Conservation (phyloP, 2,329 filamentous ascomycete species). For the Coleophoma crateriformis region DNA sequence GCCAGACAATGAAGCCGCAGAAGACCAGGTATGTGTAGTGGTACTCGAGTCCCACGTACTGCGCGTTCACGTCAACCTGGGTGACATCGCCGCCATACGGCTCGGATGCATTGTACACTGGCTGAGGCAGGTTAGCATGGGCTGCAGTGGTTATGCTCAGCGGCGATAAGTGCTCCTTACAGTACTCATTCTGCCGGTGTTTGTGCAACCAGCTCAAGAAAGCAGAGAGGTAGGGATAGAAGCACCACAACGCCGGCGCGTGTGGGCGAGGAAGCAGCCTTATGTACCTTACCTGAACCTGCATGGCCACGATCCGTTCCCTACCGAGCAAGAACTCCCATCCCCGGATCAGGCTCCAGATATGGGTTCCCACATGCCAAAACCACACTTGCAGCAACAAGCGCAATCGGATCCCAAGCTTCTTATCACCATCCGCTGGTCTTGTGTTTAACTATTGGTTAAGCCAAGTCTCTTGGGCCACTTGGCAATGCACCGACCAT, state of each 20-base stretch:
- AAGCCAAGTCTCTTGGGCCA: neutral
- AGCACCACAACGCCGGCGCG: no score
- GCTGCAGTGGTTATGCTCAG: neutral
- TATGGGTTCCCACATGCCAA: no score
- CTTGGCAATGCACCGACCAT: neutral
- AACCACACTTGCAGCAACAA: no score
- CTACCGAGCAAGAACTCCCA: no score
- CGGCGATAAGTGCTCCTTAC: neutral
- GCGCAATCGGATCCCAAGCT: no score
- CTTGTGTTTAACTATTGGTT: neutral
- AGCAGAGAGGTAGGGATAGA: no score
- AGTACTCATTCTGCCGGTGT: neutral
- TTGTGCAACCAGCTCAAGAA: no score
- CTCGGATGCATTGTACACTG: constrained; percentile 18
- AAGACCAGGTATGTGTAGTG: constrained; percentile 56
- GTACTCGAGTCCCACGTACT: constrained; percentile 53
- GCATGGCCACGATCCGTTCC: no score
- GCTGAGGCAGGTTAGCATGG: neutral
- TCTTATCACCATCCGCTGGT: no score
- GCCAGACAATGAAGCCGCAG: constrained; percentile 56
- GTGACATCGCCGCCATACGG: constrained; percentile 50
- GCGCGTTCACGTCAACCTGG: constrained; percentile 42
- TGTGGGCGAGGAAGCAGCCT: no score
- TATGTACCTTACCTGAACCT: no score
- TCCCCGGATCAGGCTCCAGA: no score